Conservation (phyloP, 495 filamentous ascomycete species). For the Trichodelitschia bisporula region DNA sequence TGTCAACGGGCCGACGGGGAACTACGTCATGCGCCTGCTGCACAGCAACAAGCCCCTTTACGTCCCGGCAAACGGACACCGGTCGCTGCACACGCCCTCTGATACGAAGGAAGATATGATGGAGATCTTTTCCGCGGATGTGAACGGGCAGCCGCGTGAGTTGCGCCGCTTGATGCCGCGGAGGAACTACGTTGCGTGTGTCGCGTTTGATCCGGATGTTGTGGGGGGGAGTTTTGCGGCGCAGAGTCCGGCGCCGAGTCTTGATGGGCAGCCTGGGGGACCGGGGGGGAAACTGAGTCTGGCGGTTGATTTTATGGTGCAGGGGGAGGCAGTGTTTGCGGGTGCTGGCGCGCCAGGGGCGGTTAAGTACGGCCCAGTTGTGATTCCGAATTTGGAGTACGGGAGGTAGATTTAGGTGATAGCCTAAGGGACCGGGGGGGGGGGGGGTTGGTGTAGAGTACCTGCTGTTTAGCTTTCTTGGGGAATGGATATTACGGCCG, state of each 20-base stretch:
- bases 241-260: constrained; percentile 13
- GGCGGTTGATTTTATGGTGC: constrained; percentile 91
- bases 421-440: too few species aligned
- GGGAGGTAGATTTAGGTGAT: constrained; percentile 22
- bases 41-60: constrained; percentile 82
- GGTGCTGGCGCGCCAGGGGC: constrained; percentile 45
- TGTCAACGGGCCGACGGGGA: constrained; percentile 63
- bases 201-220: constrained; percentile 74
- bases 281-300: constrained; percentile 52
- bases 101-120: constrained; percentile 99
- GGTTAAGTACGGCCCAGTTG: constrained; percentile 94
- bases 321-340: constrained; percentile 63
- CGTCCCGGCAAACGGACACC: constrained; percentile 73
- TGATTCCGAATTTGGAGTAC: constrained; percentile 79
- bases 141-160: constrained; percentile 55
- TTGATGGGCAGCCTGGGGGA: too few species aligned
- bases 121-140: constrained; percentile 89
- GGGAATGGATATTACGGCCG: too few species aligned
- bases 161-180: constrained; percentile 75
- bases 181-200: constrained; percentile 82
- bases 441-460: too few species aligned
- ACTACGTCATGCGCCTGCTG: constrained; percentile 74
- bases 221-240: constrained; percentile 28
- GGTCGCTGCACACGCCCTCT: constrained; percentile 33
- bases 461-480: too few species aligned